Evolutionary conservation across 495 filamentous ascomycete genomes (phyloP).

Genomic region (Penicillium dipodomyicola): DNA sequence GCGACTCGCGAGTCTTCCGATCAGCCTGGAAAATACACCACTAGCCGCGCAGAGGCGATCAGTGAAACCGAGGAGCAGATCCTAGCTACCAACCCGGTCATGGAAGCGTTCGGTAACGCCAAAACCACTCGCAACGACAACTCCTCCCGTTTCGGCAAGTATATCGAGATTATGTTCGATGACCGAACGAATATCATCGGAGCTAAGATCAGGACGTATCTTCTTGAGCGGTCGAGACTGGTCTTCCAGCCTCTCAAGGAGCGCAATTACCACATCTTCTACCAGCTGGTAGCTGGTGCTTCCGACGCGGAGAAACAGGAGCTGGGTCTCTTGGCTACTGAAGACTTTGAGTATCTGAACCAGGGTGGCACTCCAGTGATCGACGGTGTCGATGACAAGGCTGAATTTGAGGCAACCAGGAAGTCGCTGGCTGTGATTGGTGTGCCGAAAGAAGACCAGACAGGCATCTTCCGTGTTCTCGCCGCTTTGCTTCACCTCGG

Average conservation of each 20-base stretch:
- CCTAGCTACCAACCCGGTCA: conserved; percentile 96
- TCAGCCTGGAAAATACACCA: conserved; percentile 73
- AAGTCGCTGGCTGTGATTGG: conserved; percentile 86
- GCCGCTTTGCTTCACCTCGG: conserved; percentile 92
- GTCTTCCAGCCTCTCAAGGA: conserved; percentile 99
- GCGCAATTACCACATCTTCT: conserved; percentile 99
- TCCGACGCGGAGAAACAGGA: conserved; percentile 80
- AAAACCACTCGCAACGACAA: conserved; percentile 99
- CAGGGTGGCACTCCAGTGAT: conserved; percentile 90
- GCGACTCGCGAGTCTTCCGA: conserved; percentile 95
- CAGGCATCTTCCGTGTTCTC: conserved; percentile 85
- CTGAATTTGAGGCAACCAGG: conserved; percentile 85
- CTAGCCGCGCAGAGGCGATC: conserved; percentile 81
- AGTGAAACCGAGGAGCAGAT: conserved; percentile 99
- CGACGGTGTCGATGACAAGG: conserved; percentile 92
- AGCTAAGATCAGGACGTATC: conserved; percentile 92
- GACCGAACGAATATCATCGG: conserved; percentile 94
- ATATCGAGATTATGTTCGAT: conserved; percentile 99
- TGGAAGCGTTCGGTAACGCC: conserved; percentile 99
- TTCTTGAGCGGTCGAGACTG: conserved; percentile 90
- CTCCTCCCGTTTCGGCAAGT: conserved; percentile 98
- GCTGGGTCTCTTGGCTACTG: conserved; percentile 71
- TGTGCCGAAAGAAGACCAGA: conserved; percentile 68
- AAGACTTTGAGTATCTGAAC: conserved; percentile 94
- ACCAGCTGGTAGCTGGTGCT: conserved; percentile 93